These are phyloP conservation scores for Umbelopsis isabellina DNA, from an alignment of 192 early-diverging fungal species.

Conservation along the genomic window DNA sequence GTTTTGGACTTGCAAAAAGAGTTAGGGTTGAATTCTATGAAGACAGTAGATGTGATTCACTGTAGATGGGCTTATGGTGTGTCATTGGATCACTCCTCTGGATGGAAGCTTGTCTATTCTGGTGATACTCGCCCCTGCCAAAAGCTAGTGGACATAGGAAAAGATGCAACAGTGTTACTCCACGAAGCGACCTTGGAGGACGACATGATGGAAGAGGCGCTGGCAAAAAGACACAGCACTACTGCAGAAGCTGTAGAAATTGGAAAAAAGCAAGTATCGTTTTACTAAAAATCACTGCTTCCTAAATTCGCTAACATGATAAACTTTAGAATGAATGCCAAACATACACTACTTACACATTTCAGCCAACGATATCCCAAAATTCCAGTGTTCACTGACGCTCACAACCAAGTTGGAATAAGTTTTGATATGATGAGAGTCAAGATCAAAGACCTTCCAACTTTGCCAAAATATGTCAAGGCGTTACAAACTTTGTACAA, in stretches of 20 bases:
- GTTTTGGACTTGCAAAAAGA: slow-evolving; percentile 30
- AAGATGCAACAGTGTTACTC: slow-evolving; percentile 75
- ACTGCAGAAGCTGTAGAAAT: slow-evolving; percentile 86
- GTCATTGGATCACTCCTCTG: slow-evolving; percentile 65
- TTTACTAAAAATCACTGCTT: neutral
- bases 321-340: slow-evolving; percentile 76
- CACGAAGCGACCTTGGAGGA: slow-evolving; percentile 94
- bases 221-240: slow-evolving; percentile 83
- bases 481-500: slow-evolving; percentile 60
- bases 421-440: slow-evolving; percentile 83
- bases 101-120: slow-evolving; percentile 87
- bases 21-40: slow-evolving; percentile 60
- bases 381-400: slow-evolving; percentile 62
- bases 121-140: slow-evolving; percentile 91
- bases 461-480: slow-evolving; percentile 53
- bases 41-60: slow-evolving; percentile 79
- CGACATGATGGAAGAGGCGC: slow-evolving; percentile 69
- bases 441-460: slow-evolving; percentile 48
- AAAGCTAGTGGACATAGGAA: slow-evolving; percentile 70
- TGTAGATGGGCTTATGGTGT: slow-evolving; percentile 83
- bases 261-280: slow-evolving; percentile 58
- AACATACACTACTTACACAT: slow-evolving; percentile 87
- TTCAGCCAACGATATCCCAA: slow-evolving; percentile 96
- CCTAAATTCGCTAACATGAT: neutral
- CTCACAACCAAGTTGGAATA: slow-evolving; percentile 57